Evolutionary conservation across 2,329 filamentous ascomycete genomes (phyloP), one percentile per base, ranked within the genome.

Genomic region (Hirsutella rhossiliensis): DNA sequence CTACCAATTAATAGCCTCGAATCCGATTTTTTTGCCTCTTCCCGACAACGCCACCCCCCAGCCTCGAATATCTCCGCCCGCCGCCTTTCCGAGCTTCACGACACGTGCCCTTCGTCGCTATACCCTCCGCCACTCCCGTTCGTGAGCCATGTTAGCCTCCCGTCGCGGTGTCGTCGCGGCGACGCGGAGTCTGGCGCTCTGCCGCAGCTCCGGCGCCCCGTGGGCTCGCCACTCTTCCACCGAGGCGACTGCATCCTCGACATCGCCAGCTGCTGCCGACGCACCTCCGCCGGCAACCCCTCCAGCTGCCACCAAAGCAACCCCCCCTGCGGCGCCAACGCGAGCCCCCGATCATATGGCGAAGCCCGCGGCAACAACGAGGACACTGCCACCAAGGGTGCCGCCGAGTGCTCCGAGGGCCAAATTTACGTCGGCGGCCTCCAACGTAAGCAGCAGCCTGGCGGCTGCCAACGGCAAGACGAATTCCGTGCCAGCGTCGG

Each of bases 101-200:
- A 5, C n/a, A 34, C n/a, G 23, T 30, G 11, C 36, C 19, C 36
- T 13, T 20, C 19, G 19, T 13, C 19, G 11, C 19, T 18, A 19
- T 5, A 7, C 13, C 13, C 12, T 13, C 31, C 11, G 4, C 5
- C 28, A 28, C 5, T 9, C 13, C 6, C 12, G 28, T 18, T 12
- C 4, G 11, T 23, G 17, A 13, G 40, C 46, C 44, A 63, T 63
- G 61, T 50, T 60, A 37, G 41, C 51, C 44, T 47, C 54, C 28
- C 55, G 54, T 13, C 47, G 54, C 45, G 40, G 47, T 42, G 44
- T 57, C 43, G 49, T 46, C 15, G 48, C 48, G 31, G 53, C 52
- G 11, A 43, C 50, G 9, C 50, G 53, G 41, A 46, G 46, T 2
- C 44, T 54, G 19, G 18, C 45, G 3, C 36, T 44, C 34, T 43